phyloP scores from a whole-genome alignment of 352 stramenopile species.

The Globisporangium orthogonon region DNA sequence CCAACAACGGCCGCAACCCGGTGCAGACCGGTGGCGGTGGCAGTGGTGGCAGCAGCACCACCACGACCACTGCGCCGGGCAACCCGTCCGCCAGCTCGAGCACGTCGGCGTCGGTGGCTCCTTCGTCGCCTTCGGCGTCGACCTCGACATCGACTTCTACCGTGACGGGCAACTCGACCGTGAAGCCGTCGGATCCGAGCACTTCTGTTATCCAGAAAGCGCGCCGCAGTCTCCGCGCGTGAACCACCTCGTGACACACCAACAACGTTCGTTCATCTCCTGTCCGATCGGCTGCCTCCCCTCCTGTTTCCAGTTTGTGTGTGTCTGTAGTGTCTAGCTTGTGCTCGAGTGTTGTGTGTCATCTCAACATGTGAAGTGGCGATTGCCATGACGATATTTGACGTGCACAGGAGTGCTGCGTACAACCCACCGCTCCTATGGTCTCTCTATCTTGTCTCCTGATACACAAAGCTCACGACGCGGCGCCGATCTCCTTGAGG shows the following conservation, averaged over 20 bases:
- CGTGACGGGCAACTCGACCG: background rate
- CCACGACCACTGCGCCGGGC: background rate
- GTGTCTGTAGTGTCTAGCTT: too few species aligned
- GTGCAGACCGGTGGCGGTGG: background rate
- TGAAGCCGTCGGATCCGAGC: background rate
- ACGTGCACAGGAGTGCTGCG: too few species aligned
- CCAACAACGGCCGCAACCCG: background rate
- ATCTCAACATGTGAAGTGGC: too few species aligned
- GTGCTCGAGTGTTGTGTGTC: too few species aligned
- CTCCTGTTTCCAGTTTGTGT: too few species aligned
- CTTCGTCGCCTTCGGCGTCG: too few species aligned
- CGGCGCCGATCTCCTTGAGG: background rate
- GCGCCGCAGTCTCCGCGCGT: background rate
- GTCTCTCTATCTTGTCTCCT: too few species aligned
- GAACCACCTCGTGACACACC: background rate
- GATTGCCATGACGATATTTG: too few species aligned
- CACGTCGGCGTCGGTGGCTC: background rate
- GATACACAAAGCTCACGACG: slow-evolving; percentile 17
- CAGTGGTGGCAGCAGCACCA: slow-evolving; percentile 4
- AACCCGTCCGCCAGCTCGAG: background rate
- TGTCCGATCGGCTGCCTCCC: too few species aligned
- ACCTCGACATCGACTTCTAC: too few species aligned
- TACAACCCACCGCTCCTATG: too few species aligned
- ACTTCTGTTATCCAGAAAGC: background rate
- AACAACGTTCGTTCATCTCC: too few species aligned